Evolutionary conservation across 805 yeast species (phyloP).

Genomic region (Candida peoriensis): DNA sequence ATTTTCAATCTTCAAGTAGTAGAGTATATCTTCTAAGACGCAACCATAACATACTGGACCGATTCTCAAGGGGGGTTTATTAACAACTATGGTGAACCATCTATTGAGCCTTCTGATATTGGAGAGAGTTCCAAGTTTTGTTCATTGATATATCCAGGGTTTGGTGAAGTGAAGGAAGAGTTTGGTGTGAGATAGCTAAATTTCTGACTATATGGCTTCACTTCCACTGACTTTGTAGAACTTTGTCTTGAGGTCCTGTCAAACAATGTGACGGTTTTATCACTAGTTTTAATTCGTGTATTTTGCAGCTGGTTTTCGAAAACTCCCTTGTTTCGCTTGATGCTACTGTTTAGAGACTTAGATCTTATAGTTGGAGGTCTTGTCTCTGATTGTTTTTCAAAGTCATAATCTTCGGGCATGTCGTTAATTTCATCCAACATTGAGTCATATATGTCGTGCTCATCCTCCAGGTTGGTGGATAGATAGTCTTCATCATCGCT

Average conservation of each 20-base stretch:
- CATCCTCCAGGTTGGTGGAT: constrained; percentile 20
- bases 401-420: constrained; percentile 40
- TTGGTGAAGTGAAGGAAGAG: constrained; percentile 19
- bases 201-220: constrained; percentile 1
- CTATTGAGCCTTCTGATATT: constrained; percentile 23
- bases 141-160: constrained; percentile 17
- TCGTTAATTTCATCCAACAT: constrained; percentile 46
- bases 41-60: too few species aligned
- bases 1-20: too few species aligned
- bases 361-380: constrained; percentile 6
- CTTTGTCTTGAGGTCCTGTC: constrained; percentile 12
- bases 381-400: constrained; percentile 8
- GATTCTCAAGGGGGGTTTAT: too few species aligned
- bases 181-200: constrained; percentile 19
- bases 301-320: constrained; percentile 27
- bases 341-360: constrained; percentile 14
- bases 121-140: constrained; percentile 22
- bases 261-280: constrained; percentile 37
- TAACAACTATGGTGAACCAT: constrained; percentile 18
- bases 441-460: constrained; percentile 31
- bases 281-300: constrained; percentile 30
- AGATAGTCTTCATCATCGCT: constrained; percentile 24
- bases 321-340: constrained; percentile 13
- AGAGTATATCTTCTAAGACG: too few species aligned
- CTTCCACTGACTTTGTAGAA: constrained; percentile 3